Evolutionary conservation across 2,329 filamentous ascomycete species (phyloP).

Genomic region (Aspergillus sp.): DNA sequence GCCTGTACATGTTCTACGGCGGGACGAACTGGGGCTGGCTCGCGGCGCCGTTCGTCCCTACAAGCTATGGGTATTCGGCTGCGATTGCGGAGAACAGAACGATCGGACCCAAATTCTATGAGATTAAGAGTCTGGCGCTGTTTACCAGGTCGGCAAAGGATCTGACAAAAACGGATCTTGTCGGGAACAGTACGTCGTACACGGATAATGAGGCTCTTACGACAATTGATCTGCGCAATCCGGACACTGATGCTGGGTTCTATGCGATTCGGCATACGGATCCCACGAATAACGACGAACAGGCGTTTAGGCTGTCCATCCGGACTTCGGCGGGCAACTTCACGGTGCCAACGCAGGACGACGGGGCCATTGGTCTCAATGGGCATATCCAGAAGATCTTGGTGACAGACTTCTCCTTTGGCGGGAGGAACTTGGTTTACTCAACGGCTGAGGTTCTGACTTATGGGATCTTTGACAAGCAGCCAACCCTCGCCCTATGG

Average conservation of each 20-base stretch:
- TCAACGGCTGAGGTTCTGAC: constrained; percentile 52
- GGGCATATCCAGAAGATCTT: constrained; percentile 57
- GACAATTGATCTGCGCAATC: constrained; percentile 55
- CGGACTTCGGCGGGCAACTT: constrained; percentile 48
- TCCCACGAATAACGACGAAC: constrained; percentile 46
- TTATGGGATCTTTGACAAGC: constrained; percentile 43
- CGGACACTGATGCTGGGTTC: constrained; percentile 51
- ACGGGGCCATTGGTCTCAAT: constrained; percentile 43
- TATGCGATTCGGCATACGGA: constrained; percentile 51
- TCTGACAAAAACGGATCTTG: constrained; percentile 54
- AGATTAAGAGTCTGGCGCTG: constrained; percentile 55
- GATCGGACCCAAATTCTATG: constrained; percentile 53
- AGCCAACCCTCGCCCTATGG: constrained; percentile 51
- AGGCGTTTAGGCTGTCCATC: constrained; percentile 49
- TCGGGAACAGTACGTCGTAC: constrained; percentile 55
- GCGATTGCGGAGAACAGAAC: constrained; percentile 56
- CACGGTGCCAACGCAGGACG: not conserved
- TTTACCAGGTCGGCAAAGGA: constrained; percentile 55
- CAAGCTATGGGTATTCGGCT: constrained; percentile 48
- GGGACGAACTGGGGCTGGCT: constrained; percentile 58
- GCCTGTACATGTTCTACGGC: constrained; percentile 55
- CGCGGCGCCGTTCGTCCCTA: constrained; percentile 52
- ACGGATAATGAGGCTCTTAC: constrained; percentile 43
- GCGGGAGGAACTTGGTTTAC: constrained; percentile 48
- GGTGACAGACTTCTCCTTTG: constrained; percentile 54